A percentile compares a stretch with the other conserved stretches of the same genome.
Evolutionary conservation across 2,329 filamentous ascomycete species (phyloP).

Genomic region (Daldinia eschscholtzii): DNA sequence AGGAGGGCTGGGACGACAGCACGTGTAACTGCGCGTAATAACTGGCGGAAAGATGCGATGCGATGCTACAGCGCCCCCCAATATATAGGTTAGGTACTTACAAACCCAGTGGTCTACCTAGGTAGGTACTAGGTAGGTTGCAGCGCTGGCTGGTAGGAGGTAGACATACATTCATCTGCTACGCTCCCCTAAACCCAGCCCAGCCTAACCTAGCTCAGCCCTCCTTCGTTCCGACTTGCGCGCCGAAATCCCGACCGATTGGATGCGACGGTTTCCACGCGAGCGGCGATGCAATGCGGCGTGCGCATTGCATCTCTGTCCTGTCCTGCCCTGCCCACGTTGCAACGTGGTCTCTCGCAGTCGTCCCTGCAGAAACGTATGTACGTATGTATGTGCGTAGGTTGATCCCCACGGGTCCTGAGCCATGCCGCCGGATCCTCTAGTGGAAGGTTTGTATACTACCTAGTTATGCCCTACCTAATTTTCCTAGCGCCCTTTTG

Average conservation of each 20-base stretch:
- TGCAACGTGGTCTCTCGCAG: conserved; percentile 42
- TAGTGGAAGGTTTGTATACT: conserved; percentile 6
- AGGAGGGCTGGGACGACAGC: conserved; percentile 20
- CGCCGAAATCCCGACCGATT: conserved; percentile 42
- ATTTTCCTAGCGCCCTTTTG: conserved; percentile 2
- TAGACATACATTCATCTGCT: conserved; percentile 1
- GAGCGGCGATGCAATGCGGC: conserved; percentile 31
- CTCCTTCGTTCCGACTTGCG: conserved; percentile 24
- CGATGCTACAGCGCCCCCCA: conserved; percentile 11
- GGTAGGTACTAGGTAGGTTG: neutral
- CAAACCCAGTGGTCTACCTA: neutral
- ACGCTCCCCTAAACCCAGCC: neutral
- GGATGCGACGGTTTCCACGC: conserved; percentile 36
- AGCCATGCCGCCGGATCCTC: conserved; percentile 11
- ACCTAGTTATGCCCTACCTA: neutral
- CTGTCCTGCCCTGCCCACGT: conserved; percentile 28
- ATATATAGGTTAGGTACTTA: neutral
- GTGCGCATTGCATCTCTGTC: neutral
- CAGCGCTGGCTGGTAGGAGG: neutral
- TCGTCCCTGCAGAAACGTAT: conserved; percentile 32
- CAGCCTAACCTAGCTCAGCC: no score
- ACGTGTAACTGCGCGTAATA: conserved; percentile 41
- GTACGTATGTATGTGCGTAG: conserved; percentile 8
- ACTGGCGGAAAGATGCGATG: conserved; percentile 25
- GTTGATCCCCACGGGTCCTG: conserved; percentile 8